These are phyloP conservation scores for Eucommia ulmoides DNA, from an alignment of 257 asterid species.

Conservation along the genomic window DNA sequence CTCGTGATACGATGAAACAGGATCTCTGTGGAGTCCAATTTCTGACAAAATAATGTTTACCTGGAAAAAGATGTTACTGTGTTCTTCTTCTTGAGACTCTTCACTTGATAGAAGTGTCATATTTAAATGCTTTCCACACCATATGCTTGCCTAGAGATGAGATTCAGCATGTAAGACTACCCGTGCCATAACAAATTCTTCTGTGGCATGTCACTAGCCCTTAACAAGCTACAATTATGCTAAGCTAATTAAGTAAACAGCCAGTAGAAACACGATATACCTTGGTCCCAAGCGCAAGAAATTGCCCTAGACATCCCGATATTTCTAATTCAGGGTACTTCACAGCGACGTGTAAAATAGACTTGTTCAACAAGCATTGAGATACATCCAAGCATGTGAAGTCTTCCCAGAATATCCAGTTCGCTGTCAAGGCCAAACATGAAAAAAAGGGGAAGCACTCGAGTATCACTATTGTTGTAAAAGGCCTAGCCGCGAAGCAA, in stretches of 20 bases:
- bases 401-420: constrained; percentile 77
- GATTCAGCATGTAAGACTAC: too few relatives aligned
- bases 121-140: constrained; percentile 89
- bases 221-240: too few relatives aligned
- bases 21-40: too few relatives aligned
- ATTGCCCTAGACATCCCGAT: constrained; percentile 47
- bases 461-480: too few relatives aligned
- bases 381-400: constrained; percentile 85
- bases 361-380: constrained; percentile 73
- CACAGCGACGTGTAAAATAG: constrained; percentile 60
- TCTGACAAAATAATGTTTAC: constrained; percentile 29
- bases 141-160: constrained; percentile 45
- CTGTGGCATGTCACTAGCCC: too few relatives aligned
- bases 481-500: too few relatives aligned
- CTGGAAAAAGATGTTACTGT: constrained; percentile 67
- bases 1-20: too few relatives aligned
- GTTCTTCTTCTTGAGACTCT: constrained; percentile 94
- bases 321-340: constrained; percentile 47
- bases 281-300: constrained; percentile 58
- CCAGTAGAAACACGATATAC: too few relatives aligned
- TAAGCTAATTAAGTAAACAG: too few relatives aligned
- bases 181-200: too few relatives aligned
- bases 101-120: constrained; percentile 88
- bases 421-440: constrained; percentile 31
- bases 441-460: neutral